Evolutionary conservation across 192 early-diverging fungal species (phyloP).

Genomic region (Gamsiella multidivaricata): DNA sequence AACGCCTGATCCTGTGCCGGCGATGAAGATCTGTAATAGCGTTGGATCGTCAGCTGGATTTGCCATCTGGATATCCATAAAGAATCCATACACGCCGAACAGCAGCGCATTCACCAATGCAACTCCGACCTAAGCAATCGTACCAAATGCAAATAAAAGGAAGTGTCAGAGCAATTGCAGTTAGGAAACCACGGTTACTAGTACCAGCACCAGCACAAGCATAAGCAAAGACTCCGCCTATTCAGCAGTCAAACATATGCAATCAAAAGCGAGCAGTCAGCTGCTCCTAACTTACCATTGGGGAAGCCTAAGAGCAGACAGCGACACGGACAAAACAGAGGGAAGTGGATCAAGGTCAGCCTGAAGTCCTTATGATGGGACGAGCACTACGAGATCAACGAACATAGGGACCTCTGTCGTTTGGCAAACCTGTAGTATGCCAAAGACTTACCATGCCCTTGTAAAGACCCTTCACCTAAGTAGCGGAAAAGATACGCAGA

Average conservation of each 20-base stretch:
- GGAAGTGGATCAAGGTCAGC: constrained; percentile 4
- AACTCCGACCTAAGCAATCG: constrained; percentile 63
- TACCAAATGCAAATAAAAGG: too few relatives aligned
- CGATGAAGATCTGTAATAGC: constrained; percentile 60
- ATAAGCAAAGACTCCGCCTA: too few relatives aligned
- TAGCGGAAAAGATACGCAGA: not conserved
- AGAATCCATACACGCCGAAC: constrained; percentile 64
- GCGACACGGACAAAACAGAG: not conserved
- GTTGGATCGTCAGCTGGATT: constrained; percentile 51
- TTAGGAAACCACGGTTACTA: too few relatives aligned
- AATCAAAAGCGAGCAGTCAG: too few relatives aligned
- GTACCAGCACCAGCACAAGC: too few relatives aligned
- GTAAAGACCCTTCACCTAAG: constrained; percentile 63
- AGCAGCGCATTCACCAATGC: constrained; percentile 66
- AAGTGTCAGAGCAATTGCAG: too few relatives aligned
- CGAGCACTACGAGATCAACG: not conserved
- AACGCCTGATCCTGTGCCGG: constrained; percentile 64
- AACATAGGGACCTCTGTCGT: not conserved
- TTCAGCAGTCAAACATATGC: too few relatives aligned
- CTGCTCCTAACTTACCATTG: constrained; percentile 56
- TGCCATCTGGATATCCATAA: constrained; percentile 60
- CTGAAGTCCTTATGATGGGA: not conserved
- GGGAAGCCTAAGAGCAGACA: constrained; percentile 56
- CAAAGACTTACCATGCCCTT: constrained; percentile 67
- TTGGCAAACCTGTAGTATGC: too few relatives aligned